Percentiles rank a stretch among this genome's conserved stretches.
These are phyloP conservation scores for Castanospermum australe DNA, from an alignment of 306 rosid genomes.

Conservation along the genomic window DNA sequence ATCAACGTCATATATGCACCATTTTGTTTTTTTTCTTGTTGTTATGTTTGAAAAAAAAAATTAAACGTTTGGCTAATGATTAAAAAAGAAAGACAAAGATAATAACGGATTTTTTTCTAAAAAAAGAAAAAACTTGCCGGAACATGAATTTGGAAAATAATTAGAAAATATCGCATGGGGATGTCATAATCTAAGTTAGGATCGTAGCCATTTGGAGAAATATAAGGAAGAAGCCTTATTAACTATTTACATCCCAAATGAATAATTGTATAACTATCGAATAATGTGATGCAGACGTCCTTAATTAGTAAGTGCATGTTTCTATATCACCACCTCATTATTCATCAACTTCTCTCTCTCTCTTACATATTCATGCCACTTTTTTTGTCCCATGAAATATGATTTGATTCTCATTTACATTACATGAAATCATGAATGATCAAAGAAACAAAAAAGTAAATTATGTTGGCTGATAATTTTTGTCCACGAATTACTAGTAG, in stretches of 20 bases:
- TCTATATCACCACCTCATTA: not conserved
- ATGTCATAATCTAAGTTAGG: constrained; percentile 25
- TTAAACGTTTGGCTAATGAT: not conserved
- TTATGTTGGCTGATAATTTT: no score
- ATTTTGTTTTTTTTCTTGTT: constrained; percentile 8
- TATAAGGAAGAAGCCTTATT: not conserved
- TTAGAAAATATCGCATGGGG: not conserved
- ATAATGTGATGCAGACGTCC: not conserved
- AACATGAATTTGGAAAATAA: not conserved
- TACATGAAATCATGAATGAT: no score
- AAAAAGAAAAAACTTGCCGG: not conserved
- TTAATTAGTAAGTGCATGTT: not conserved
- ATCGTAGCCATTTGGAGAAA: constrained; percentile 36
- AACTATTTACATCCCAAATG: not conserved
- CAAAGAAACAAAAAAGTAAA: no score
- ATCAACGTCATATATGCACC: not conserved
- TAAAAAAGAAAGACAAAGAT: constrained; percentile 15
- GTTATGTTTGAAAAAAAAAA: not conserved
- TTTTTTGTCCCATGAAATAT: not conserved
- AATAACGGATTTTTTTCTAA: not conserved
- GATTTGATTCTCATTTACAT: no score
- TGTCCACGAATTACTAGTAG: no score
- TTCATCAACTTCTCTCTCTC: not conserved
- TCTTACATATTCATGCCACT: not conserved
- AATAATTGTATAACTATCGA: not conserved